Percentiles rank a stretch among this genome's conserved stretches.
These are phyloP conservation scores for Petunia axillaris DNA, from an alignment of 257 asterid genomes.

Conservation along the genomic window DNA sequence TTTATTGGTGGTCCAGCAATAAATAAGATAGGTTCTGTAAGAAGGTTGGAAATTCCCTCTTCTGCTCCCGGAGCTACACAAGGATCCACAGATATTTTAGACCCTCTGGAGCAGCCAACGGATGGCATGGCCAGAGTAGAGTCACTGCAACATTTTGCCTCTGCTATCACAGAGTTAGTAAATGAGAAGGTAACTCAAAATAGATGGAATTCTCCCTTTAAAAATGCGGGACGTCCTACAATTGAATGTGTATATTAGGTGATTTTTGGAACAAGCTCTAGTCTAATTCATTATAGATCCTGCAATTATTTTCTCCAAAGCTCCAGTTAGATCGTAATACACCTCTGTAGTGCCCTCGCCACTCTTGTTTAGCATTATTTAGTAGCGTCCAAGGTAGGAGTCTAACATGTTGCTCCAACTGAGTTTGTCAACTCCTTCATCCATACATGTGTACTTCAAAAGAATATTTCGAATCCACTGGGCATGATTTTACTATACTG, in stretches of 20 bases:
- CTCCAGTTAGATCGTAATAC: neutral
- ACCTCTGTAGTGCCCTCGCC: neutral
- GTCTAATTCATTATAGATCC: neutral
- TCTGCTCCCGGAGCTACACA: conserved; percentile 71
- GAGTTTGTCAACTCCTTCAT: neutral
- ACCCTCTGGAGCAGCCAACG: conserved; percentile 57
- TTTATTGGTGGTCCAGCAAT: conserved; percentile 51
- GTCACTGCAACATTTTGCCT: conserved; percentile 67
- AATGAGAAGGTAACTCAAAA: conserved; percentile 64
- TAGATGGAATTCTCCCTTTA: neutral
- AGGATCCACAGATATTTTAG: conserved; percentile 55
- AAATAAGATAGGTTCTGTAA: conserved; percentile 43
- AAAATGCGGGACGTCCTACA: neutral
- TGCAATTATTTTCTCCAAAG: neutral
- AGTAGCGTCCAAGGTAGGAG: neutral
- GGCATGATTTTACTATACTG: neutral
- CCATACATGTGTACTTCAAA: conserved; percentile 6
- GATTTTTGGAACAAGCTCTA: neutral
- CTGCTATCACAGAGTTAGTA: conserved; percentile 69
- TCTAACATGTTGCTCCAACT: conserved; percentile 13
- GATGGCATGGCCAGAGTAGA: conserved; percentile 68
- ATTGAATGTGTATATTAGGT: neutral
- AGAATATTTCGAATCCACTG: neutral
- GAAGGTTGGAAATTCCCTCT: conserved; percentile 54
- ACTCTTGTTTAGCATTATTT: conserved; percentile 20